Conservation (phyloP, 805 yeast genomes). For the Candida yuanshanica region DNA sequence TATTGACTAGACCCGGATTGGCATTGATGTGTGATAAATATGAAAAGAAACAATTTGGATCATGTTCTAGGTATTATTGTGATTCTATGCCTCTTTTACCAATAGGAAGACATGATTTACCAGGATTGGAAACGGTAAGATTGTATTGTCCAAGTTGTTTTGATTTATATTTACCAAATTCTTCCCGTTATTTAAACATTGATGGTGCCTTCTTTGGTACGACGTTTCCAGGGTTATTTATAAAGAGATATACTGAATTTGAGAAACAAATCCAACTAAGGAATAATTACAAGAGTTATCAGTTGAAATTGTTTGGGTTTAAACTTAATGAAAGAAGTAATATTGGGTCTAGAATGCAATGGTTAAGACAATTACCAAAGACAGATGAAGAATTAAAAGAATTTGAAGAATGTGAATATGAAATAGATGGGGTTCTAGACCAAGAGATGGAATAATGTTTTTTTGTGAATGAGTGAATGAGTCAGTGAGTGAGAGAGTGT, state of each 20-base stretch:
- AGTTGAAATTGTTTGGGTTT: slow-evolving; percentile 84
- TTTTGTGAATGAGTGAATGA: too few species aligned
- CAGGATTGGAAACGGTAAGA: slow-evolving; percentile 89
- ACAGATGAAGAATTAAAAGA: slow-evolving; percentile 57
- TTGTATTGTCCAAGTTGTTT: slow-evolving; percentile 92
- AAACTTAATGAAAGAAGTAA: slow-evolving; percentile 65
- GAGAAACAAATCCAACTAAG: slow-evolving; percentile 66
- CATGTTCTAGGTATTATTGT: slow-evolving; percentile 86
- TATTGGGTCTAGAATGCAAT: slow-evolving; percentile 91
- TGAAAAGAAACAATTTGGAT: slow-evolving; percentile 83
- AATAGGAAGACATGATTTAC: slow-evolving; percentile 83
- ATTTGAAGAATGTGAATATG: slow-evolving; percentile 58
- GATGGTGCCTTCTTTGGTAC: slow-evolving; percentile 99
- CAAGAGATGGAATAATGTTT: slow-evolving; percentile 15
- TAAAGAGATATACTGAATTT: slow-evolving; percentile 87
- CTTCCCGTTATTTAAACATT: slow-evolving; percentile 78
- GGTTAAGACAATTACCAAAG: slow-evolving; percentile 80
- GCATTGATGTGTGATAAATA: slow-evolving; percentile 92
- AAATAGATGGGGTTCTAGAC: slow-evolving; percentile 35
- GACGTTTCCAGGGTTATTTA: slow-evolving; percentile 86
- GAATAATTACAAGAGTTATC: slow-evolving; percentile 44
- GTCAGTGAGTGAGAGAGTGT: too few species aligned
- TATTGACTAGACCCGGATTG: slow-evolving; percentile 83
- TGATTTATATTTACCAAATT: slow-evolving; percentile 83
- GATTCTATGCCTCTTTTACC: slow-evolving; percentile 89